Percentiles rank a stretch among this genome's conserved stretches.
Evolutionary conservation across 179 eudicot genomes (phyloP).

Genomic region (Heliamphora pulchella): DNA sequence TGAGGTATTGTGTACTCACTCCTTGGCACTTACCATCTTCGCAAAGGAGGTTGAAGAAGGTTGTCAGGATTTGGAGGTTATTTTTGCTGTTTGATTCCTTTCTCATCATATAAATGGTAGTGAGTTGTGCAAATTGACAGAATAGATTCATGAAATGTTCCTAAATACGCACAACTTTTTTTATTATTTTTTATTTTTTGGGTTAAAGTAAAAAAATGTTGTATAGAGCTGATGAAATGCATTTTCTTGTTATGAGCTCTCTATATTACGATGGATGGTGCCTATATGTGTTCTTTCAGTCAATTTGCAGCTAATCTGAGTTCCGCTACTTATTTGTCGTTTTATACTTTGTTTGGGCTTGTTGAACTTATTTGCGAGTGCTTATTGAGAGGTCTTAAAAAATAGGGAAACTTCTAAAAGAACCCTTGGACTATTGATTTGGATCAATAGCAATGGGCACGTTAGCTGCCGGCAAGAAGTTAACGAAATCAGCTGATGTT

Average conservation of each 20-base stretch:
- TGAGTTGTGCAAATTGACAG: background rate
- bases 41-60: background rate
- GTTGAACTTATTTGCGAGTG: too few relatives aligned
- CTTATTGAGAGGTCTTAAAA: too few relatives aligned
- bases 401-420: too few relatives aligned
- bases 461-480: too few relatives aligned
- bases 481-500: too few relatives aligned
- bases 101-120: background rate
- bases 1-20: background rate
- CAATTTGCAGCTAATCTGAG: background rate
- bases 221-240: constrained; percentile 5
- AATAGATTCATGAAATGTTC: constrained; percentile 2
- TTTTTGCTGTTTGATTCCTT: background rate
- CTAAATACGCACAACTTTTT: too few relatives aligned
- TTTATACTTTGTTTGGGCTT: too few relatives aligned
- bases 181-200: background rate
- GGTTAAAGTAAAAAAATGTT: background rate
- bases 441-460: too few relatives aligned
- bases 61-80: background rate
- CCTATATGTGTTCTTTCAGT: background rate
- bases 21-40: background rate
- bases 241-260: background rate
- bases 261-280: background rate
- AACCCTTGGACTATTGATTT: too few relatives aligned
- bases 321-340: background rate